These are phyloP conservation scores for Dothideomycetes sp. DNA, from an alignment of 2,329 filamentous ascomycete genomes.

Conservation along the genomic window DNA sequence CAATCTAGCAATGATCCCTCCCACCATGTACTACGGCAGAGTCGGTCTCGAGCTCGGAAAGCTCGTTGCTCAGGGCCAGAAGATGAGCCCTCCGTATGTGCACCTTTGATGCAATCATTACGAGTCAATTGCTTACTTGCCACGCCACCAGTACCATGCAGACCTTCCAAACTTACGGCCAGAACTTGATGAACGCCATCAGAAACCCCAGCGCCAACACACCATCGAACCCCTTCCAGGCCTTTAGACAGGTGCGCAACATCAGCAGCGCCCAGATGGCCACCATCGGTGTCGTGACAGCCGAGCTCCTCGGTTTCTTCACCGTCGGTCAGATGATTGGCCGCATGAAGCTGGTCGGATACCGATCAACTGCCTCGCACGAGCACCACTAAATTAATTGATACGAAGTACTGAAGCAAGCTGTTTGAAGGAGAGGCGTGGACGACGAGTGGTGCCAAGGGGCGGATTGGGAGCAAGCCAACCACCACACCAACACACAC, in stretches of 20 bases:
- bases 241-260: constrained; percentile 55
- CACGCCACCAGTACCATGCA: constrained; percentile 53
- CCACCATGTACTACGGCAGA: constrained; percentile 82
- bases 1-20: constrained; percentile 68
- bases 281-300: constrained; percentile 65
- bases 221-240: constrained; percentile 42
- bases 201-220: constrained; percentile 55
- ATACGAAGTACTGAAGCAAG: constrained; percentile 1
- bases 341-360: constrained; percentile 88
- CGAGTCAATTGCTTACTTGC: constrained; percentile 18
- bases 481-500: no score
- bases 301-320: constrained; percentile 93
- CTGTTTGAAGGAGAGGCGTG: constrained; percentile 2
- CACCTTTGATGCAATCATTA: not conserved
- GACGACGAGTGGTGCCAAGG: not conserved
- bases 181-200: constrained; percentile 62
- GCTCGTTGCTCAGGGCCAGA: constrained; percentile 77
- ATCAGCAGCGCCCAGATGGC: constrained; percentile 62
- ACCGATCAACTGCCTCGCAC: constrained; percentile 37
- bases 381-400: constrained; percentile 13
- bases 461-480: no score
- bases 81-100: constrained; percentile 91
- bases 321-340: constrained; percentile 96
- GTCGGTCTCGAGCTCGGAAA: constrained; percentile 81
- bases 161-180: constrained; percentile 77